Base-by-base conservation (phyloP, 345 rosid species). In the Salix suchowensis region DNA sequence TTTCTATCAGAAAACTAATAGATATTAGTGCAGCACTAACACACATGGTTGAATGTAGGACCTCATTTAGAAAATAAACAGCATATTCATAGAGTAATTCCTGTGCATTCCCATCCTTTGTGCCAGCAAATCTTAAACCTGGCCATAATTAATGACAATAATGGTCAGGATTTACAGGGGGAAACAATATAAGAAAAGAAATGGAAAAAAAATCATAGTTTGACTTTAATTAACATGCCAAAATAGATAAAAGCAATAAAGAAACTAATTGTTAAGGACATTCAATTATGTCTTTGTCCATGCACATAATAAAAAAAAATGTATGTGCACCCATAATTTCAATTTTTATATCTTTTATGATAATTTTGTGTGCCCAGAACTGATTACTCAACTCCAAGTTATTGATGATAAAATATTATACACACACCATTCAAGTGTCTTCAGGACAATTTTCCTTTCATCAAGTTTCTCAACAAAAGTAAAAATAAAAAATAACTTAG, bases 81-180 rank as follows among this genome's bases (percentile, higher is more conserved):
- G 97, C 97, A 84, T 89, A 91, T 75, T 84, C 91, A 74, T 91
- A 84, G 54, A 96, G 97, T 78, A 93, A 85, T 75, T 93, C 97
- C 79, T 91, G 93, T 46, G 88, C 97, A 88, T 88, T 87, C 80
- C 87, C 94, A 86, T 96, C 93, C 84, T 85, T 91, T 18, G 98
- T 86, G 65, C 98, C 99, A 76, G 97, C 98, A 86, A 90, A 96
- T 78, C 91, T 91, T 82, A 96, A 83, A 42, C 98, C 98, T 96
- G 94, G 54, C 75, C 79, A 82, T 46, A 79, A 78, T 74, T 54
- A 85, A 82, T 21, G 58, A 77, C 71, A 73, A 67, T 23, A 54
- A 71, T 0, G 3, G 5, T 37, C 39, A 62, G 66, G 24, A 62
- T 62, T 62, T 62, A 23, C 3, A 12, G 6, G 12, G 32, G 16